Percentiles rank a stretch among this genome's conserved stretches.
Evolutionary conservation across 2,329 filamentous ascomycete genomes (phyloP).

Genomic region (Aspergillus brasiliensis): DNA sequence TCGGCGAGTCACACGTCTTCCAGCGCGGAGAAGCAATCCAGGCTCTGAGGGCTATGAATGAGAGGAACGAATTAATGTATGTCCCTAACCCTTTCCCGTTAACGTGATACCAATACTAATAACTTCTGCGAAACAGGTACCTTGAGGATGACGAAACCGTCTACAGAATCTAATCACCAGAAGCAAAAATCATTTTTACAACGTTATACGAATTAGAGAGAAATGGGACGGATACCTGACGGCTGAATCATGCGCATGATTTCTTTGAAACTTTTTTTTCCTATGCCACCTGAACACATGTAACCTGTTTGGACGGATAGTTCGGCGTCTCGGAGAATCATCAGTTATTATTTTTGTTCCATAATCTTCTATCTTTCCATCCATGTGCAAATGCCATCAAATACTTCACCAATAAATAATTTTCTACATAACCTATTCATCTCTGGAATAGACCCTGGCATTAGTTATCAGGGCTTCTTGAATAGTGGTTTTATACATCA

Average conservation of each 20-base stretch:
- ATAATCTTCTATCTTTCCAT: background rate
- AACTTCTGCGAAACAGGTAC: slow-evolving; percentile 36
- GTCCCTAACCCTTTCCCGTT: slow-evolving; percentile 44
- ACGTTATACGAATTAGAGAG: slow-evolving; percentile 1
- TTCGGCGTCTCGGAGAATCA: slow-evolving; percentile 13
- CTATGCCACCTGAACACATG: background rate
- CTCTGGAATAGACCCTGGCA: background rate
- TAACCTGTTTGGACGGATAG: slow-evolving; percentile 5
- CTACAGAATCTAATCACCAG: slow-evolving; percentile 64
- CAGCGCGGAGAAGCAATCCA: slow-evolving; percentile 70
- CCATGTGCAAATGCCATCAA: too few relatives aligned
- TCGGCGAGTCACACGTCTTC: slow-evolving; percentile 62
- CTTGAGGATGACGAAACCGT: slow-evolving; percentile 61
- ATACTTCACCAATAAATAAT: background rate
- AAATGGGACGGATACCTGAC: background rate
- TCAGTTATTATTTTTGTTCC: background rate
- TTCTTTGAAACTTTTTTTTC: background rate
- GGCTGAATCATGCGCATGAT: background rate
- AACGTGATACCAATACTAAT: background rate
- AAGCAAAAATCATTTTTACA: background rate
- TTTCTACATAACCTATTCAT: too few relatives aligned
- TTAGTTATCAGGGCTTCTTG: background rate
- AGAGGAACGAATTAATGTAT: slow-evolving; percentile 89
- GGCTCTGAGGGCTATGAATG: slow-evolving; percentile 77
- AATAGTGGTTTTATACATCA: background rate